Evolutionary conservation across 2,329 filamentous ascomycete genomes (phyloP).

Genomic region (Coniochaeta sp.): DNA sequence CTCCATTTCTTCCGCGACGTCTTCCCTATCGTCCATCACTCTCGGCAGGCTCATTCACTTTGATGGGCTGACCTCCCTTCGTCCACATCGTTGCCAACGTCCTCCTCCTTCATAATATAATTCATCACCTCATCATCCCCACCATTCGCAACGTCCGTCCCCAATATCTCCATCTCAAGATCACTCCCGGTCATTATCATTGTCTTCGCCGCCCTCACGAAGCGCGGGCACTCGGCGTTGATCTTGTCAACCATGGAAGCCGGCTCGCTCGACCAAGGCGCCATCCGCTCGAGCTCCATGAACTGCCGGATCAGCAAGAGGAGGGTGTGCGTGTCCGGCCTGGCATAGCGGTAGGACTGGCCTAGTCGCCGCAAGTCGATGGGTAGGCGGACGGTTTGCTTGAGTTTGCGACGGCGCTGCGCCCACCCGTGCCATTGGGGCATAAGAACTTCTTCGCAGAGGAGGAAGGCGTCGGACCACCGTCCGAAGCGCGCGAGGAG

Average conservation of each 20-base stretch:
- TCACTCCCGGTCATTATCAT: background rate
- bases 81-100: background rate
- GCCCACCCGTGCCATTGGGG: constrained; percentile 70
- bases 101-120: background rate
- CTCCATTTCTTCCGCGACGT: too few relatives aligned
- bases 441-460: constrained; percentile 76
- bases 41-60: background rate
- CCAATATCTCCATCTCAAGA: background rate
- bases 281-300: constrained; percentile 38
- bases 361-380: constrained; percentile 32
- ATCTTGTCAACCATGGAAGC: constrained; percentile 31
- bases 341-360: constrained; percentile 26
- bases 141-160: background rate
- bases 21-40: background rate
- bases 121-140: background rate
- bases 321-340: constrained; percentile 37
- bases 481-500: constrained; percentile 54
- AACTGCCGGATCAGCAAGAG: constrained; percentile 42
- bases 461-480: constrained; percentile 59
- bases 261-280: constrained; percentile 40
- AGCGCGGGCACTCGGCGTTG: constrained; percentile 29
- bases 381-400: constrained; percentile 20
- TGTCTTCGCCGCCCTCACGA: constrained; percentile 17
- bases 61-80: background rate
- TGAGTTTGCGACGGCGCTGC: constrained; percentile 19